These are phyloP conservation scores for Auxenochlorella pyrenoidosa DNA, from an alignment of 139 green algal species.

Conservation along the genomic window DNA sequence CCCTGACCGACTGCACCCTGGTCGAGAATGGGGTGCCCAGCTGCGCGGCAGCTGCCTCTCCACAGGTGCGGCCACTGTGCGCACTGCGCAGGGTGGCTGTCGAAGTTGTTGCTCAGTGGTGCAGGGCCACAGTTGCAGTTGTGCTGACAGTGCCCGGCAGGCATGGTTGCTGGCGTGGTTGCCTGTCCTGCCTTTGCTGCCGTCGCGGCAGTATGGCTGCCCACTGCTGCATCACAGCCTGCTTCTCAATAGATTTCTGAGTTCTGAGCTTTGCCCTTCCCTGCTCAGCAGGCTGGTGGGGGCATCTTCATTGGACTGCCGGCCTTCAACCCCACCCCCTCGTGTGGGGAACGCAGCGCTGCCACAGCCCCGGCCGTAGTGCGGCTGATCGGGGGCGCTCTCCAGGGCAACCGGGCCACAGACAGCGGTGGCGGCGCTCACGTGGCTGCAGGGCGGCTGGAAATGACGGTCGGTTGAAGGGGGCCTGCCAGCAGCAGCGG, in stretches of 20 bases:
- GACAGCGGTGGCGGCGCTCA: conserved; percentile 20
- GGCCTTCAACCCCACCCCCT: background rate
- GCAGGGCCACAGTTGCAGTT: background rate
- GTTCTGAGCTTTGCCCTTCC: no score
- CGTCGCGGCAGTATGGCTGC: no score
- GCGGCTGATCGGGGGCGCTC: background rate
- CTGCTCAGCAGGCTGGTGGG: background rate
- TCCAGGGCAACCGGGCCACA: conserved; percentile 9
- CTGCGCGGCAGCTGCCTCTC: background rate
- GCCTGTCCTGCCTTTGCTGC: background rate
- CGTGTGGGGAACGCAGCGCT: background rate
- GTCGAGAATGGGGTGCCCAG: background rate
- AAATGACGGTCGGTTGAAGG: background rate
- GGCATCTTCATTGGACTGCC: conserved; percentile 10
- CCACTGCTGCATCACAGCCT: background rate
- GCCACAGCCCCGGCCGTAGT: background rate
- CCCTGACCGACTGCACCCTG: background rate
- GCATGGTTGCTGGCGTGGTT: background rate
- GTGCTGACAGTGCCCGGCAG: no score
- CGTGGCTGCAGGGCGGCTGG: conserved; percentile 26
- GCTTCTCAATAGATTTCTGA: no score
- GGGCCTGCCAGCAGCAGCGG: no score
- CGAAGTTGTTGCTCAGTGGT: background rate
- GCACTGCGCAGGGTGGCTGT: no score
- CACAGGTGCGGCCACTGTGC: background rate